phyloP scores from a whole-genome alignment of 306 rosid genomes.

The Fragaria ananassa region DNA sequence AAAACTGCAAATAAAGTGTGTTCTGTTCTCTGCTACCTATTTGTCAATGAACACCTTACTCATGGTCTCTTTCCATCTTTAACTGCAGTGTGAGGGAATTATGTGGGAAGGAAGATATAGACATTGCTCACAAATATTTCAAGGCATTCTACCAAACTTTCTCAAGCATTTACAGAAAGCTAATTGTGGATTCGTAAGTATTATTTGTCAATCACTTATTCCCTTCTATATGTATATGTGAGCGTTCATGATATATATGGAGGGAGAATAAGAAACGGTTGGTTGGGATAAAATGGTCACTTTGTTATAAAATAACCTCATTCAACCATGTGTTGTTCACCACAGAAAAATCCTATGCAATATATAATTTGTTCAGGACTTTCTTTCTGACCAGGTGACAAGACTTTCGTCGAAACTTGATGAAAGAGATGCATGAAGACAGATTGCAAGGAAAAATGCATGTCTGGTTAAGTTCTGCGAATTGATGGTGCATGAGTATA shows the following conservation, averaged over 20 bases:
- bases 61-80: not conserved
- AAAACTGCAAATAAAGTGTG: not conserved
- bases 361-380: not conserved
- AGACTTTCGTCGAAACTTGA: not conserved
- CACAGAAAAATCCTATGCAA: not conserved
- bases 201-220: not conserved
- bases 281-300: not conserved
- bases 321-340: not conserved
- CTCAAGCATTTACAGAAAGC: constrained; percentile 69
- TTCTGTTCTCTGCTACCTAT: not conserved
- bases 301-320: not conserved
- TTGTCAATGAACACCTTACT: not conserved
- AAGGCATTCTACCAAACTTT: constrained; percentile 79
- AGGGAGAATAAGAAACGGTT: not conserved
- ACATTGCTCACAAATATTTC: constrained; percentile 86
- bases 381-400: constrained; percentile 9
- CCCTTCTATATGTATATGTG: not conserved
- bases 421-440: not conserved
- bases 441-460: not conserved
- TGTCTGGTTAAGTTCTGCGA: constrained; percentile 7
- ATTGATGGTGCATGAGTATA: constrained; percentile 11
- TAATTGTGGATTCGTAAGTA: constrained; percentile 58
- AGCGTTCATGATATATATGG: not conserved
- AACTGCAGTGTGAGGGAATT: constrained; percentile 81
- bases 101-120: constrained; percentile 89